Conservation (phyloP, 2,329 filamentous ascomycete genomes). For the Hypoxylon sp. region DNA sequence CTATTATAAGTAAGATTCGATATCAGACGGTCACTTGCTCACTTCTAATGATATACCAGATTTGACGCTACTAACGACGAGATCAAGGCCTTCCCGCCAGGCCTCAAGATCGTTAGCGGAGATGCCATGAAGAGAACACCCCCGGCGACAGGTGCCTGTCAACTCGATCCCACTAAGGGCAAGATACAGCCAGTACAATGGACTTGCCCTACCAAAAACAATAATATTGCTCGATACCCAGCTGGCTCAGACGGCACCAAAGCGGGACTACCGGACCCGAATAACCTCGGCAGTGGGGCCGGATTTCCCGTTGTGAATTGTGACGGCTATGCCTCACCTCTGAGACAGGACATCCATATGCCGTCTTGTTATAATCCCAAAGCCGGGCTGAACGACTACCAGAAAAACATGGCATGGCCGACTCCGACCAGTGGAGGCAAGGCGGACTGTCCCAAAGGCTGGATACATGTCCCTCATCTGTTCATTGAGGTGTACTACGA, state of each 20-base stretch:
- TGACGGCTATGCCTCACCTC: constrained; percentile 71
- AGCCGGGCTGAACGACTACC: constrained; percentile 69
- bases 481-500: constrained; percentile 73
- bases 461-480: constrained; percentile 68
- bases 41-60: constrained; percentile 51
- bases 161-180: constrained; percentile 67
- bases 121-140: constrained; percentile 70
- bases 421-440: constrained; percentile 62
- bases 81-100: constrained; percentile 76
- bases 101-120: constrained; percentile 79
- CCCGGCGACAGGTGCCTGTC: constrained; percentile 63
- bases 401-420: constrained; percentile 76
- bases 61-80: constrained; percentile 75
- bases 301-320: constrained; percentile 79
- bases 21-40: not conserved
- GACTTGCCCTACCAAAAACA: constrained; percentile 69
- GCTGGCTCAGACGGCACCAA: constrained; percentile 65
- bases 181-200: constrained; percentile 69
- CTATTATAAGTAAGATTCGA: constrained; percentile 76
- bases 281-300: constrained; percentile 68
- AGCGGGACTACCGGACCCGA: constrained; percentile 67
- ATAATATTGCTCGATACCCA: constrained; percentile 66
- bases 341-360: constrained; percentile 77
- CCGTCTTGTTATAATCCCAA: constrained; percentile 79
- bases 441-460: constrained; percentile 68